Evolutionary conservation across 208 protist species (phyloP).

Genomic region (Trypanosoma melophagium): DNA sequence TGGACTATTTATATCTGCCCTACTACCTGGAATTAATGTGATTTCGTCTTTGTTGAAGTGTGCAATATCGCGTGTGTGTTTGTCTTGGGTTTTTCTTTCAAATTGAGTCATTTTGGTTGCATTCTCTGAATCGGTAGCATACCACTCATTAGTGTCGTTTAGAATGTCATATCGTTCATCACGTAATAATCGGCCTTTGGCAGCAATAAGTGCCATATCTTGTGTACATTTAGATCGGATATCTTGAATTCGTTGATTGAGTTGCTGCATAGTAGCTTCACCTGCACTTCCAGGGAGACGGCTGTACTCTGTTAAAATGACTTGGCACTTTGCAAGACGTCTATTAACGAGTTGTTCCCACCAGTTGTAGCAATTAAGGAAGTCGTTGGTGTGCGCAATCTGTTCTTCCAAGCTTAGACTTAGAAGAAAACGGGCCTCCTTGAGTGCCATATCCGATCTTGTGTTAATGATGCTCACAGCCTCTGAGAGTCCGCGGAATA

Average conservation of each 20-base stretch:
- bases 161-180: slow-evolving; percentile 65
- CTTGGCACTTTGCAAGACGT: slow-evolving; percentile 38
- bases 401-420: slow-evolving; percentile 64
- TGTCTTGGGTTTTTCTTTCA: background rate
- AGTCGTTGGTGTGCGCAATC: slow-evolving; percentile 60
- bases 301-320: slow-evolving; percentile 30
- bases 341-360: slow-evolving; percentile 57
- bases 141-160: slow-evolving; percentile 5
- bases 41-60: too few relatives aligned
- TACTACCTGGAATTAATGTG: too few relatives aligned
- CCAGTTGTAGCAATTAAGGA: slow-evolving; percentile 51
- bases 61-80: background rate
- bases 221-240: slow-evolving; percentile 30
- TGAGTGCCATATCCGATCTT: slow-evolving; percentile 31
- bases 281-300: slow-evolving; percentile 15
- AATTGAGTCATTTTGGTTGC: too few relatives aligned
- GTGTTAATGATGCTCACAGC: slow-evolving; percentile 36
- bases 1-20: too few relatives aligned
- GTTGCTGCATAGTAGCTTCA: slow-evolving; percentile 3
- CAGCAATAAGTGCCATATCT: slow-evolving; percentile 43
- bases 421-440: slow-evolving; percentile 58
- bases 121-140: too few relatives aligned
- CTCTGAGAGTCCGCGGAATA: slow-evolving; percentile 37
- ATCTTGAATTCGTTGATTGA: slow-evolving; percentile 31
- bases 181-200: slow-evolving; percentile 41